These are phyloP conservation scores for Yamagishiella unicocca DNA, from an alignment of 139 green algal genomes.

Conservation along the genomic window DNA sequence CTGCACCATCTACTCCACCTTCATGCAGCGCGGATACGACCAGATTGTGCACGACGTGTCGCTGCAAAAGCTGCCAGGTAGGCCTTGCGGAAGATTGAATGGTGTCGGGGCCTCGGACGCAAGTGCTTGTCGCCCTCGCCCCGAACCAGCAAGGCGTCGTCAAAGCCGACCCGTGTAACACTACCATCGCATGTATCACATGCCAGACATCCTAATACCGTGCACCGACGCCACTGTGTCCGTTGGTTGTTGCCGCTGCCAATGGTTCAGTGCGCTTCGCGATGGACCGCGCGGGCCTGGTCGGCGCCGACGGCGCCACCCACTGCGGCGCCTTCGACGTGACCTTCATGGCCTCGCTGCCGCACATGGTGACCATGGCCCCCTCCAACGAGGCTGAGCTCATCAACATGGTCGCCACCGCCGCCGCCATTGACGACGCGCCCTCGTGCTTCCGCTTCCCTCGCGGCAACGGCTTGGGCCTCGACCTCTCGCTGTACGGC, in stretches of 20 bases:
- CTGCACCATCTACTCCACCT: constrained; percentile 97
- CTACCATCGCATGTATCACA: too few species aligned
- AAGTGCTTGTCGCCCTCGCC: too few species aligned
- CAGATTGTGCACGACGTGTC: constrained; percentile 98
- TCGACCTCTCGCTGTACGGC: constrained; percentile 88
- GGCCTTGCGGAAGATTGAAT: too few species aligned
- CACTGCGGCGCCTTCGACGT: constrained; percentile 96
- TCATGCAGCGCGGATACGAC: constrained; percentile 98
- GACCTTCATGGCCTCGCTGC: constrained; percentile 96
- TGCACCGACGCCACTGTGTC: too few species aligned
- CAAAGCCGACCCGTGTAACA: too few species aligned
- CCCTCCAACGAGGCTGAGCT: constrained; percentile 96
- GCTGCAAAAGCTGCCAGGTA: constrained; percentile 96
- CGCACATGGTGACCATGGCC: constrained; percentile 97
- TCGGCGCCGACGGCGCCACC: constrained; percentile 97
- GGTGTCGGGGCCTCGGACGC: too few species aligned
- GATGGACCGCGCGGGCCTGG: constrained; percentile 97
- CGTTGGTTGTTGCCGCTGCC: too few species aligned
- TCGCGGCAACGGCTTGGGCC: constrained; percentile 94
- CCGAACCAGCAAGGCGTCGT: too few species aligned
- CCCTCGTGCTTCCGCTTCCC: constrained; percentile 96
- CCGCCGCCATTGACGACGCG: constrained; percentile 91
- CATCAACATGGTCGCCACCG: constrained; percentile 96
- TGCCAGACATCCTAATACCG: too few species aligned
- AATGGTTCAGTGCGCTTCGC: constrained; percentile 89